Base-by-base conservation (phyloP, 2,329 filamentous ascomycete species). In the Trichoderma breve region DNA sequence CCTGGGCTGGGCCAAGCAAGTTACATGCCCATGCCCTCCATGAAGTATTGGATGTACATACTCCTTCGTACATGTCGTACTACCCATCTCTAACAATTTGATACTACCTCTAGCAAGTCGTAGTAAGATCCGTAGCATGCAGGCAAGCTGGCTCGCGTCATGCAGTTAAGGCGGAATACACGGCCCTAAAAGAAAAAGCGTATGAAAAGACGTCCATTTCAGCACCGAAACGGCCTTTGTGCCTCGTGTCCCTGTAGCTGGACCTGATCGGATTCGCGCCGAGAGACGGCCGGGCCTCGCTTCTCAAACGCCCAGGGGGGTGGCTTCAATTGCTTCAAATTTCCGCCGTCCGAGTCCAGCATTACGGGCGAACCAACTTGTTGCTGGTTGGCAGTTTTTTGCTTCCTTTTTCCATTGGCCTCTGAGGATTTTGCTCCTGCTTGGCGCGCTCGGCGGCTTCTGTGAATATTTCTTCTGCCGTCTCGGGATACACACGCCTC, bases 81-180 rank as follows among this genome's bases (percentile, higher is more conserved):
- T 53, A 53, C 47, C 47, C 47, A 53, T 24, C 47, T 53, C 47
- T 53, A 53, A 21, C 47, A 24, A 53, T 3, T 21, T 24, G 47
- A 53, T 53, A 53, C 47, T 53, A 51, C 43, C 11, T 12, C 43
- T 51, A 53, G 47, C n/a, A 53, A 24, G n/a, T 53, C 21, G 7
- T n/a, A 60, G 57, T 21, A 60, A 63, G 71, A 72, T 69, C 57
- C 71, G 64, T 47, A 61, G 30, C 68, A 66, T 71, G 67, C 71
- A 71, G 66, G 21, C 67, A 63, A 72, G 60, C 36, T 70, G 61
- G 66, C 71, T 71, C 67, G 67, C 71, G 61, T 62, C 68, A 73
- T 72, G 67, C 62, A 67, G 30, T 47, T 26, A 57, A 58, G 36
- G 62, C 64, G 47, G 64, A 68, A 39, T 36, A 55, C 7, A 43